Evolutionary conservation across 2,329 filamentous ascomycete species (phyloP).

Genomic region (Calonectria multiphialidica): DNA sequence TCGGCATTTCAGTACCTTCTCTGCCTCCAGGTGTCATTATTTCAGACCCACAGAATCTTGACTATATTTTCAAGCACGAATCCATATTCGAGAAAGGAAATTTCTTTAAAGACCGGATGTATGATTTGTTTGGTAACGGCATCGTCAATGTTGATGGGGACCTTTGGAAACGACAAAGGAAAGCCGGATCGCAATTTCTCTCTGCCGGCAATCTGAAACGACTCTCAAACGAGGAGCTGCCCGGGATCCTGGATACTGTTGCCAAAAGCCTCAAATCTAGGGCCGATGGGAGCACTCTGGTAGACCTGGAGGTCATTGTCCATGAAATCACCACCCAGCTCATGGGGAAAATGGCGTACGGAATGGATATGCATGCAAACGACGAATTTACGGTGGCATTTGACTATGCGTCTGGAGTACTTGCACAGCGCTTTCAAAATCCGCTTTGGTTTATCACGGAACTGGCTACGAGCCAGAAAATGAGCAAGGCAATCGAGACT

Average conservation of each 20-base stretch:
- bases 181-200: conserved; percentile 71
- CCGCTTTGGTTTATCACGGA: conserved; percentile 73
- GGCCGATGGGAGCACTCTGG: conserved; percentile 41
- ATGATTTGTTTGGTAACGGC: conserved; percentile 74
- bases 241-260: conserved; percentile 61
- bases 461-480: conserved; percentile 56
- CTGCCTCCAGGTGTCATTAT: conserved; percentile 73
- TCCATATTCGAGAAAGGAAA: conserved; percentile 71
- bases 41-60: conserved; percentile 71
- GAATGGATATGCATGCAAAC: conserved; percentile 74
- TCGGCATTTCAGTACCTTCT: conserved; percentile 72
- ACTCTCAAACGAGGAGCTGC: conserved; percentile 69
- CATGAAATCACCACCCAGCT: conserved; percentile 74
- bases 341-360: conserved; percentile 77
- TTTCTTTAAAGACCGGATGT: conserved; percentile 70
- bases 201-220: conserved; percentile 68
- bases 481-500: conserved; percentile 61
- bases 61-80: conserved; percentile 73
- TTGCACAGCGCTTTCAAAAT: conserved; percentile 74
- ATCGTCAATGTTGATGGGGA: conserved; percentile 77
- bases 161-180: conserved; percentile 72
- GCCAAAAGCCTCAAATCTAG: conserved; percentile 52
- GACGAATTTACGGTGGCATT: conserved; percentile 72
- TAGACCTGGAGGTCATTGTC: conserved; percentile 71
- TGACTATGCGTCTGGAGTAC: conserved; percentile 71